Evolutionary conservation across 768 basidiomycete species (phyloP), one percentile per base, ranked within the genome.

Genomic region (Phylloporus rhodoxanthus): DNA sequence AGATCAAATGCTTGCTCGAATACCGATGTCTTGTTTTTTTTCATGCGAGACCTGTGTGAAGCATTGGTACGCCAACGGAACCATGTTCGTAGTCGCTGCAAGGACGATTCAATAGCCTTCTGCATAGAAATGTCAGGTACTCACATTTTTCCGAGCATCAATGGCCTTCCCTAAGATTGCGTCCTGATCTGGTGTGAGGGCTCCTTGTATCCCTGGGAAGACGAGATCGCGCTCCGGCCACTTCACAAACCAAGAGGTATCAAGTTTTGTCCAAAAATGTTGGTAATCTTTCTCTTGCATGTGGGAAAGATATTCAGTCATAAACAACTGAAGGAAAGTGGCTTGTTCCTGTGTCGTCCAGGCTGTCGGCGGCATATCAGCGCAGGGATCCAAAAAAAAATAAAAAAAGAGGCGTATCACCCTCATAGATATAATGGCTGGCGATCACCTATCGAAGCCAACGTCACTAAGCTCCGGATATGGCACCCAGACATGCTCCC

Each of bases 31-130:
- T 28, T 29, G 28, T 37, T 45, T n/a, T 50, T 45, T 5, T 37
- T 4, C 13, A 14, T 20, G 1, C 36, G 20, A 17, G 13, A 26
- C 30, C 28, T 28, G 25, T 38, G 28, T 21, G 43, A 50, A 1
- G 25, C 9, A 13, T 44, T 44, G 9, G 34, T 17, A 17, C 26
- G 6, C 49, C 49, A 50, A 28, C 19, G 28, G 14, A 34, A 50
- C 49, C 49, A 50, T 8, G 43, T 50, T 9, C 5, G 25, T 8
- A 50, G 17, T 45, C 15, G 34, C 43, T 50, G 15, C n/a, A 14
- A 11, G 21, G n/a, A 37, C 1, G 36, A 14, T 19, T 37, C 15
- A 26, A 11, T 34, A 33, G 19, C 4, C 19, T 14, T 26, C 42
- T 10, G 15, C 11, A 13, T 37, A 15, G 17, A 19, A 21, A 26